Evolutionary conservation across 2,329 filamentous ascomycete species (phyloP).

Genomic region (Trichothecium roseum): DNA sequence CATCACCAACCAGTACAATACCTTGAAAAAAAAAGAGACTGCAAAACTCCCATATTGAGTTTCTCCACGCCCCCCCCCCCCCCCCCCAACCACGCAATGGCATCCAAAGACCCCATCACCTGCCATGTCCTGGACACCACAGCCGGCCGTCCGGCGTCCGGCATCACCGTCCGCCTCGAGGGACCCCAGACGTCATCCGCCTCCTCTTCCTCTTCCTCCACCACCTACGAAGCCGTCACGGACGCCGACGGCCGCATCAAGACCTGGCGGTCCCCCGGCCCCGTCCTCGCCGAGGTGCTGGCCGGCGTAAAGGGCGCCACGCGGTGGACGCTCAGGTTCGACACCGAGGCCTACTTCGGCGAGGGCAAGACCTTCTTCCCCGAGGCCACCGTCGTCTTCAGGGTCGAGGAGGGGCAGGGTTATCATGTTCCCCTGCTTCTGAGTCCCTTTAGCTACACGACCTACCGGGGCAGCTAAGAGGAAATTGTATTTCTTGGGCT

Average conservation of each 20-base stretch:
- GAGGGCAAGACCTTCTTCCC: conserved; percentile 51
- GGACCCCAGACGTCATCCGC: conserved; percentile 21
- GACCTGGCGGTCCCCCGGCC: conserved; percentile 49
- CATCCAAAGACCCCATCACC: conserved; percentile 57
- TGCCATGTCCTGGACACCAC: conserved; percentile 81
- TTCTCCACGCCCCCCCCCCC: too few species aligned
- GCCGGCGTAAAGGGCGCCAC: conserved; percentile 32
- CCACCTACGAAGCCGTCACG: conserved; percentile 55
- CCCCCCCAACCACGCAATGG: too few species aligned
- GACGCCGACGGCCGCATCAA: conserved; percentile 68
- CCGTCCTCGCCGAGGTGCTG: conserved; percentile 47
- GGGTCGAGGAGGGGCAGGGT: conserved; percentile 47
- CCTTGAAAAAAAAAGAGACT: too few species aligned
- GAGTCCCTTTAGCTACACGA: conserved; percentile 72
- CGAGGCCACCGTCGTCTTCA: conserved; percentile 44
- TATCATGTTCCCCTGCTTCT: conserved; percentile 74
- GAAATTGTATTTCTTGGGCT: not conserved
- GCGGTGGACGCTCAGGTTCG: conserved; percentile 61
- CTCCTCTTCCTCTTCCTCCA: conserved; percentile 22
- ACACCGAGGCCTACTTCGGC: conserved; percentile 63
- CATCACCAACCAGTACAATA: too few species aligned
- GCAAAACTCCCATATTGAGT: too few species aligned
- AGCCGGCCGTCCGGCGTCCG: conserved; percentile 56
- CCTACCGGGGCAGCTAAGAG: conserved; percentile 63
- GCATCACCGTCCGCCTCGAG: conserved; percentile 57